These are phyloP conservation scores for Cordyceps militaris DNA, from an alignment of 2,329 filamentous ascomycete species.

Conservation along the genomic window DNA sequence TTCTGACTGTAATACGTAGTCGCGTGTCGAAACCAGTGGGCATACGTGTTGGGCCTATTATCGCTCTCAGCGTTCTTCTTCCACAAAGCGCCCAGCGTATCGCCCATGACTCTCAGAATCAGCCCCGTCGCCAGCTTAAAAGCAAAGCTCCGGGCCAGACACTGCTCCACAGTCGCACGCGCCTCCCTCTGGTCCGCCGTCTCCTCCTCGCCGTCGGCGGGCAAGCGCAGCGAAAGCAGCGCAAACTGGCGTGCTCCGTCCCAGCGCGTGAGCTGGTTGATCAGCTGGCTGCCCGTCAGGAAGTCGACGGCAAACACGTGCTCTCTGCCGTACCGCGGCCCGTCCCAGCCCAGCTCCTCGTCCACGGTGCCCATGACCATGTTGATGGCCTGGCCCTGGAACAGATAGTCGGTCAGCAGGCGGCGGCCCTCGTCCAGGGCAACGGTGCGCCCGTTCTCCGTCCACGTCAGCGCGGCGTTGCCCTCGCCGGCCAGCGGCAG, in stretches of 20 bases:
- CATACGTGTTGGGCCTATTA: constrained; percentile 43
- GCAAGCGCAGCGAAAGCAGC: constrained; percentile 34
- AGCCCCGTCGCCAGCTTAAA: constrained; percentile 51
- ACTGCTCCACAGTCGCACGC: constrained; percentile 43
- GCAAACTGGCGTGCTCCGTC: constrained; percentile 41
- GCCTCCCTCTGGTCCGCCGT: constrained; percentile 39
- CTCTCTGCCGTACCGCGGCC: constrained; percentile 41
- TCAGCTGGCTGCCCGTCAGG: constrained; percentile 43
- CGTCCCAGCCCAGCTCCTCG: constrained; percentile 44
- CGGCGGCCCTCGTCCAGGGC: constrained; percentile 31
- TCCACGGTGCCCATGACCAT: constrained; percentile 47
- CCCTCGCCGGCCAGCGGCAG: constrained; percentile 29
- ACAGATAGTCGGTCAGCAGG: constrained; percentile 49
- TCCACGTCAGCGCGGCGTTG: constrained; percentile 13
- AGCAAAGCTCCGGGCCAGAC: constrained; percentile 42
- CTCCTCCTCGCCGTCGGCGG: constrained; percentile 28
- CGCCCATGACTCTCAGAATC: constrained; percentile 40
- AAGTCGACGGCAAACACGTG: constrained; percentile 44
- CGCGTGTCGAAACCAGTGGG: constrained; percentile 45
- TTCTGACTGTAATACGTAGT: constrained; percentile 41
- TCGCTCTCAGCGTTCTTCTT: constrained; percentile 42
- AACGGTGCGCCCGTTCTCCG: constrained; percentile 22
- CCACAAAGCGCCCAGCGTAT: constrained; percentile 48
- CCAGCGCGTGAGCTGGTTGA: constrained; percentile 47
- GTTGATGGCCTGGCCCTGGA: constrained; percentile 46